phyloP scores from a whole-genome alignment of 345 rosid species.

The Alliaria petiolata region DNA sequence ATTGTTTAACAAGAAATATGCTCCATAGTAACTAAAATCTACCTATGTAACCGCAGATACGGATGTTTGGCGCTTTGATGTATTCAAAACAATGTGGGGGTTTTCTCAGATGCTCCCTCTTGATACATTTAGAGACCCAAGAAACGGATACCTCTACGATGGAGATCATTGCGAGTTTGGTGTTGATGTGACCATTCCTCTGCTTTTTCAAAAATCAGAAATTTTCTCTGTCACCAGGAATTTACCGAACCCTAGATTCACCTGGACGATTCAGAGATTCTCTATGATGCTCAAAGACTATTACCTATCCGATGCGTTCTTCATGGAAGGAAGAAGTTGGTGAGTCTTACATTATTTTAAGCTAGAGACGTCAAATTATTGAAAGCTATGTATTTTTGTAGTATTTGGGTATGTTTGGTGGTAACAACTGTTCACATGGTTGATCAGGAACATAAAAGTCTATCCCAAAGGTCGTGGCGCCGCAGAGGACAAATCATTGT shows the following conservation, averaged over 20 bases:
- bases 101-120: background rate
- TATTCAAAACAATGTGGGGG: constrained; percentile 19
- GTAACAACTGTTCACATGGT: too few species aligned
- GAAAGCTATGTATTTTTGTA: too few species aligned
- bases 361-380: too few species aligned
- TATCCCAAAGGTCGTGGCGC: background rate
- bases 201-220: background rate
- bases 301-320: background rate
- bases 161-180: constrained; percentile 31
- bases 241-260: background rate
- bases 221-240: background rate
- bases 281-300: background rate
- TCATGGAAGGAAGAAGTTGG: constrained; percentile 21
- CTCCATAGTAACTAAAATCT: too few species aligned
- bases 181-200: constrained; percentile 12
- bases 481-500: background rate
- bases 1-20: too few species aligned
- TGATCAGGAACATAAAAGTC: constrained; percentile 1
- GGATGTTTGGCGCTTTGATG: background rate
- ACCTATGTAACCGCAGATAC: constrained; percentile 14
- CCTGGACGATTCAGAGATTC: background rate
- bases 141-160: constrained; percentile 18
- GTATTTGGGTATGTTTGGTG: too few species aligned
- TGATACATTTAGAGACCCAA: background rate
- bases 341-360: too few species aligned